These are phyloP conservation scores for Selaginella moellendorffii DNA, from an alignment of 75 land plant genomes.

Conservation along the genomic window DNA sequence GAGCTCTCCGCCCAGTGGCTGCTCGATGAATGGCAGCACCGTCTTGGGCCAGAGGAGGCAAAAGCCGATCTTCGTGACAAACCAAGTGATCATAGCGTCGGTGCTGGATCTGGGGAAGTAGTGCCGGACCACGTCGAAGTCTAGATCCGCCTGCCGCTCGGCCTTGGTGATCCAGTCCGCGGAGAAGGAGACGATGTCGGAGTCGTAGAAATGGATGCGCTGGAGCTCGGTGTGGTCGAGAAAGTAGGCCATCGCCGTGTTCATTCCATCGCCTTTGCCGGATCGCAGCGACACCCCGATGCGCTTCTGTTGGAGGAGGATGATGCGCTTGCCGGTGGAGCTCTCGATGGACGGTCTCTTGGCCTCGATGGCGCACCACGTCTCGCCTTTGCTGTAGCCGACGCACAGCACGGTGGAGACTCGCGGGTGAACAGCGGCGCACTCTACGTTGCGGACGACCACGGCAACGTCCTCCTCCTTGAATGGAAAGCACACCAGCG, in stretches of 20 bases:
- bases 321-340: background rate
- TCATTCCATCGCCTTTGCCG: slow-evolving; percentile 21
- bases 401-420: slow-evolving; percentile 14
- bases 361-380: slow-evolving; percentile 16
- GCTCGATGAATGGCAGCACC: slow-evolving; percentile 14
- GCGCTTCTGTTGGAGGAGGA: slow-evolving; percentile 13
- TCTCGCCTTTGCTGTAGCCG: slow-evolving; percentile 18
- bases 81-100: slow-evolving; percentile 22
- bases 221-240: slow-evolving; percentile 11
- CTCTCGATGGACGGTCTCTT: slow-evolving; percentile 7
- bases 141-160: slow-evolving; percentile 14
- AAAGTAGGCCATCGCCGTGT: slow-evolving; percentile 12
- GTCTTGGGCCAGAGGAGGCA: slow-evolving; percentile 17
- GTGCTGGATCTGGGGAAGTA: slow-evolving; percentile 19
- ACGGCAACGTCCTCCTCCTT: slow-evolving; percentile 19
- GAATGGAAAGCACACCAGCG: slow-evolving; percentile 20
- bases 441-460: slow-evolving; percentile 20
- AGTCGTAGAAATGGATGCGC: slow-evolving; percentile 18
- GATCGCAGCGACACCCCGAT: slow-evolving; percentile 12
- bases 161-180: slow-evolving; percentile 20
- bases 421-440: slow-evolving; percentile 16
- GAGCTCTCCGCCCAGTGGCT: slow-evolving; percentile 18
- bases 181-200: slow-evolving; percentile 17
- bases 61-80: slow-evolving; percentile 15
- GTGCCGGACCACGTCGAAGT: slow-evolving; percentile 18